These are phyloP conservation scores for Anaeromyces robustus DNA, from an alignment of 192 early-diverging fungal species.

Conservation along the genomic window DNA sequence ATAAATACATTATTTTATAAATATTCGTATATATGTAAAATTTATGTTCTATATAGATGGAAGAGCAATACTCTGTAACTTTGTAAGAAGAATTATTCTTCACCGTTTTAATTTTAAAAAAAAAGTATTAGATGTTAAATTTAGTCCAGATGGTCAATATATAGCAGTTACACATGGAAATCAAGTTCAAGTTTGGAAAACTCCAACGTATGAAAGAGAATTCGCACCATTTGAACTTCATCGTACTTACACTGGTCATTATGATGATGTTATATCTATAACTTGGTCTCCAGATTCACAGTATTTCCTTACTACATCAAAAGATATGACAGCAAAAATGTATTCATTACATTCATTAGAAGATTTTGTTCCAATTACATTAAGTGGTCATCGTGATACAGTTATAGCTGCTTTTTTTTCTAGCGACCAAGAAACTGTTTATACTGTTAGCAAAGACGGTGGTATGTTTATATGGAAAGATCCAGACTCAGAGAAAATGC, in stretches of 20 bases:
- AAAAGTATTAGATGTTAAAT: conserved; percentile 65
- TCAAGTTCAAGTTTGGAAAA: conserved; percentile 75
- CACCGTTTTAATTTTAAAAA: conserved; percentile 79
- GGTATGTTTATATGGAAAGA: conserved; percentile 65
- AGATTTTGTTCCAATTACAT: conserved; percentile 46
- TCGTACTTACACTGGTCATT: conserved; percentile 62
- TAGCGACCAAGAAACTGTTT: conserved; percentile 44
- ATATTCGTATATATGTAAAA: too few species aligned
- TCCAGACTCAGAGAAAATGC: neutral
- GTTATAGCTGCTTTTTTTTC: conserved; percentile 77
- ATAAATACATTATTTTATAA: neutral
- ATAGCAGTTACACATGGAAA: conserved; percentile 80
- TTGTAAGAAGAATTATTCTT: conserved; percentile 65
- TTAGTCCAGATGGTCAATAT: conserved; percentile 78
- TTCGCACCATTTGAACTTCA: conserved; percentile 84
- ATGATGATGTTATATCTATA: conserved; percentile 68
- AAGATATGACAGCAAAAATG: conserved; percentile 69
- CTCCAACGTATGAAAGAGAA: conserved; percentile 81
- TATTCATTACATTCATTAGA: conserved; percentile 55
- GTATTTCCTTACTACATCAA: conserved; percentile 46
- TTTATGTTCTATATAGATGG: too few species aligned
- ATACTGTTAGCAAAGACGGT: conserved; percentile 79
- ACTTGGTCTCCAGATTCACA: conserved; percentile 77
- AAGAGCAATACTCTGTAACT: conserved; percentile 72
- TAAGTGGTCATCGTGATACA: conserved; percentile 71